Base-by-base conservation (phyloP, 257 asterid species). In the Primulina huaijiensis region DNA sequence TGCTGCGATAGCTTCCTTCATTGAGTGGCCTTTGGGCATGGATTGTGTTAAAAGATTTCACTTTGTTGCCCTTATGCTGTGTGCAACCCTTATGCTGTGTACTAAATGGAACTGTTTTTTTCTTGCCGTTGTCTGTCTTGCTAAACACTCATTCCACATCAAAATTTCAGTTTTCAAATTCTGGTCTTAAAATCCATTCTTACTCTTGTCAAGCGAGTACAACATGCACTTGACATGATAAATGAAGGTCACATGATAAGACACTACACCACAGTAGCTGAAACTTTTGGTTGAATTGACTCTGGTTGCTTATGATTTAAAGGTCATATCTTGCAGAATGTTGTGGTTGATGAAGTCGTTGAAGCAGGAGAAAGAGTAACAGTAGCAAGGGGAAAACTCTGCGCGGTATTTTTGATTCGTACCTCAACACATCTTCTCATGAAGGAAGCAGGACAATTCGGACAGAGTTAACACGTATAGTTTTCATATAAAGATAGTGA, bases 391-490 rank as follows among this genome's bases (percentile, higher is more conserved):
- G 89, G 7, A 88, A 86, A 76, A 82, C 69, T 56, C 97, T 87
- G 11, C 73, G 62, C 5, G 93, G 85, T 69, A 35, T 88, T 55
- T 94, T 89, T 38, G 87, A 89, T 78, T 67, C 83, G 17, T 91
- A 91, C 74, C 84, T 94, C 69, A 94, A 94, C 72, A 86, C 86
- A 35, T 94, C 97, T 67, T 97, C 99, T 74, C 80, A 84, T 69
- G 97, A 91, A 86, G 99, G 99, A 82, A 94, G 99, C 81, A 86
- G 97, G 80, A 91, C 99, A 33, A 91, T 94, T 64, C 84, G 97
- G 64, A 91, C 97, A 4, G 97, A 91, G 97, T 96, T 92, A 78
- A 78, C 61, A 20, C 6, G 12, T 4, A 0, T 23, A 11, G 5
- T 40, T 68, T 56, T 61, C 60, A 50, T 50, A 20, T 50, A 16